phyloP scores from a whole-genome alignment of 176 grass and related monocot genomes.

The Cocos nucifera region DNA sequence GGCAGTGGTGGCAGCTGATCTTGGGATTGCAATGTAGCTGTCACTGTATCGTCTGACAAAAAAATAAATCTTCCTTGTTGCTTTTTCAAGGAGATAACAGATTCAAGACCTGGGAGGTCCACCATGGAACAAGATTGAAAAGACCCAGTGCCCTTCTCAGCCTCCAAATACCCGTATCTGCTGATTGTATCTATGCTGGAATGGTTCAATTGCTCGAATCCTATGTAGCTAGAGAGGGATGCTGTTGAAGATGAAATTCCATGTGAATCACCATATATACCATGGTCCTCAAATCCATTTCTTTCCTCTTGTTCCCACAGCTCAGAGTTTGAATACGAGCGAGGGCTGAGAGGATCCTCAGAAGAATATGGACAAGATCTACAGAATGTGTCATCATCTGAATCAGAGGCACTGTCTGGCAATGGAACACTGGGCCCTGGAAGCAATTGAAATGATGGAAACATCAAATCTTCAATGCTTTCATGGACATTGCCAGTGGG shows the following conservation, averaged over 20 bases:
- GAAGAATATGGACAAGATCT: constrained; percentile 90
- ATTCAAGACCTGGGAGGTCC: constrained; percentile 52
- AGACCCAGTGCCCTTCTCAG: constrained; percentile 19
- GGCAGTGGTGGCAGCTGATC: constrained; percentile 60
- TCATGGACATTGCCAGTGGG: constrained; percentile 37
- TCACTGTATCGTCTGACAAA: constrained; percentile 18
- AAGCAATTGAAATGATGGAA: constrained; percentile 78
- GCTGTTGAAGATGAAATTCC: constrained; percentile 11
- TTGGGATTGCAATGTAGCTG: constrained; percentile 21
- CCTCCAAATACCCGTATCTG: constrained; percentile 26
- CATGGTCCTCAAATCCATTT: constrained; percentile 20
- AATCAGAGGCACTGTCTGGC: constrained; percentile 62
- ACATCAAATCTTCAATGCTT: constrained; percentile 50
- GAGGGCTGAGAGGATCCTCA: constrained; percentile 68
- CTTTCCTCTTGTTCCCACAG: constrained; percentile 76
- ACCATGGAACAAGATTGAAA: constrained; percentile 26
- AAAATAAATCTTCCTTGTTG: constrained; percentile 20
- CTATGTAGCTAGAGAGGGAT: constrained; percentile 43
- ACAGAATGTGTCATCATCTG: constrained; percentile 96
- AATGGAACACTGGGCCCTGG: constrained; percentile 32
- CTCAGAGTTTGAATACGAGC: constrained; percentile 82
- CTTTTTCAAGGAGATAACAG: constrained; percentile 30
- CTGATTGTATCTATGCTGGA: constrained; percentile 30
- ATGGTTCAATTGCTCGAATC: constrained; percentile 55
- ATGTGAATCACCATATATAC: constrained; percentile 10